Base-by-base conservation (phyloP, 2,329 filamentous ascomycete species). In the Cadophora sp. region DNA sequence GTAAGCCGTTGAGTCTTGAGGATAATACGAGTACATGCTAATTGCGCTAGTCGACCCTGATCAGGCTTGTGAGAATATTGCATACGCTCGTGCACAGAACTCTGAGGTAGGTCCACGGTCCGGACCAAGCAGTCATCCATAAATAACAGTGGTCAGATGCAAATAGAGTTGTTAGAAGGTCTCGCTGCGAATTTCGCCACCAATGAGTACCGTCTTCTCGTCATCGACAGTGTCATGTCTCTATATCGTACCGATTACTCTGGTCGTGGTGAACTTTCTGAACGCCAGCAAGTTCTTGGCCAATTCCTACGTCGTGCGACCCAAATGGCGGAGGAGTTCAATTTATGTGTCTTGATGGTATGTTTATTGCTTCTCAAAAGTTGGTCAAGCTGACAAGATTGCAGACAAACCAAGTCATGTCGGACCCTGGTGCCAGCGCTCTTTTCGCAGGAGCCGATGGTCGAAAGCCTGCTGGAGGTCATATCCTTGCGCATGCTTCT, bases 161-260 rank as follows among this genome's bases (percentile, higher is more conserved):
- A 77, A 76, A 81, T 88, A 70, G 89, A 91, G 69, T 77, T 89
- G 20, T 80, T 91, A 39, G 88, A 89, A 76, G 83, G 82, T 18
- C 81, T 91, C 13, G 82, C 86, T 48, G 83, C 84, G 68, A 85
- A 85, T 67, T 90, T 91, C 73, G 83, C 85, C 14, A 83, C 82
- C 9, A 88, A 88, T 50, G 85, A 89, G 71, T 91, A 88, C 73
- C 85, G 88, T 33, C 83, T 91, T 61, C 81, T 91, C 60, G 83
- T 91, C 70, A 85, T 91, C 73, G 89, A 91, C 78, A 90, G 87
- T 73, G 89, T 91, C 74, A 90, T 91, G 85, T 87, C 89, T 56
- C 85, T 88, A 64, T 91, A 90, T 73, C 85, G 89, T 41, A 87
- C 89, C 53, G 89, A 91, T 77, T 91, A 86, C 72, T 84, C 82